Base-by-base conservation (phyloP, 2,329 filamentous ascomycete species). In the Tolypocladium amazonense region DNA sequence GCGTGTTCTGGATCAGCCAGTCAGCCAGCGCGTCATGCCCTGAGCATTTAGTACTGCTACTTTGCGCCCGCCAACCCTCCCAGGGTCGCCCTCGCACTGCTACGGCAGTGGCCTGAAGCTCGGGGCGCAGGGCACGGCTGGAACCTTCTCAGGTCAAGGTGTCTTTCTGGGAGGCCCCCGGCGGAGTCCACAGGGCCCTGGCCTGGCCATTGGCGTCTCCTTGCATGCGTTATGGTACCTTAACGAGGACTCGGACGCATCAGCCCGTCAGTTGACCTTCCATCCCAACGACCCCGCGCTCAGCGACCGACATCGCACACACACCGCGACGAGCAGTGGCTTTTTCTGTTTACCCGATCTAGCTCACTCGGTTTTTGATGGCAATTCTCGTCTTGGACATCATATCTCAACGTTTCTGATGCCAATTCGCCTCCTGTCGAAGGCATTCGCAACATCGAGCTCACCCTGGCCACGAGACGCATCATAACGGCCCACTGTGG, bases 401-500 rank as follows among this genome's bases (percentile, higher is more conserved):
- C 20, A 2, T 27, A 1, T 14, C 8, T 12, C 30, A 15, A 15
- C 5, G 23, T 54, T 11, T 23, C 30, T n/a, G 50, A 15, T 23
- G 25, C 50, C 30, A 54, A 54, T 37, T 54, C 50, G 30, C 50
- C 50, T 54, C 50, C 50, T 11, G 12, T 37, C 20, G 30, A 37
- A 20, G 50, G 20, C 20, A 1, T n/a, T 8, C 20, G 30, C n/a
- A 20, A 54, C 54, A 43, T 53, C 57, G 7, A 55, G 53, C 59
- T 60, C 50, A 59, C 53, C 58, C 54, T 56, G 53, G 43, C 59
- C 23, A 62, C 60, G 56, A 60, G 60, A 56, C 52, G 62, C 27
- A 62, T 60, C 53, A 61, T 60, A 56, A 53, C 62, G 37, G 58
- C 59, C 20, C 59, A 50, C 37, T 41, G 59, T 63, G 59, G 62